Evolutionary conservation across 2,329 filamentous ascomycete species (phyloP).

Genomic region (Lojkania enalia): DNA sequence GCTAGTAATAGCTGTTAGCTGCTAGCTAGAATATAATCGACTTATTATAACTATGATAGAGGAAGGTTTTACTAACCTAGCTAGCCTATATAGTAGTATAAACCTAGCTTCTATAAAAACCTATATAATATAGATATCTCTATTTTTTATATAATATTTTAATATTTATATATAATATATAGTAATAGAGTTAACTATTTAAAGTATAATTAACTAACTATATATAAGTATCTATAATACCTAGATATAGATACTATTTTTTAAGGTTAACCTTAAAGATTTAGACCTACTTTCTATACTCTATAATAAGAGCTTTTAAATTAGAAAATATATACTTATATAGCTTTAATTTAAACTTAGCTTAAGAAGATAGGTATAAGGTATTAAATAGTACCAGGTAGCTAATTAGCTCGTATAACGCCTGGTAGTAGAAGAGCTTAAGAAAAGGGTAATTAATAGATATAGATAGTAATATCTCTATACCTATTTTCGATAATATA

Average conservation of each 20-base stretch:
- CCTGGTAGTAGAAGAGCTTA: not conserved
- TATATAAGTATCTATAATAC: too few relatives aligned
- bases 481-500: conserved; percentile 1
- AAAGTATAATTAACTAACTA: too few relatives aligned
- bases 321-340: conserved; percentile 2
- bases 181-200: too few relatives aligned
- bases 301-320: not conserved
- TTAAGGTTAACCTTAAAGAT: not conserved
- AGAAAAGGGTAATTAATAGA: not conserved
- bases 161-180: too few relatives aligned
- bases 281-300: not conserved
- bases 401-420: not conserved
- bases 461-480: conserved; percentile 2
- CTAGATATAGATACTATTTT: not conserved
- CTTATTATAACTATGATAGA: too few relatives aligned
- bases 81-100: too few relatives aligned
- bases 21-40: too few relatives aligned
- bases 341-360: not conserved
- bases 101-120: too few relatives aligned
- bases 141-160: too few relatives aligned
- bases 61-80: too few relatives aligned
- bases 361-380: not conserved
- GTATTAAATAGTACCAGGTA: conserved; percentile 1
- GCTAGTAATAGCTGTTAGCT: too few relatives aligned
- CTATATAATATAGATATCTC: too few relatives aligned